Evolutionary conservation across 495 filamentous ascomycete genomes (phyloP).

Genomic region (Daldinia concentrica): DNA sequence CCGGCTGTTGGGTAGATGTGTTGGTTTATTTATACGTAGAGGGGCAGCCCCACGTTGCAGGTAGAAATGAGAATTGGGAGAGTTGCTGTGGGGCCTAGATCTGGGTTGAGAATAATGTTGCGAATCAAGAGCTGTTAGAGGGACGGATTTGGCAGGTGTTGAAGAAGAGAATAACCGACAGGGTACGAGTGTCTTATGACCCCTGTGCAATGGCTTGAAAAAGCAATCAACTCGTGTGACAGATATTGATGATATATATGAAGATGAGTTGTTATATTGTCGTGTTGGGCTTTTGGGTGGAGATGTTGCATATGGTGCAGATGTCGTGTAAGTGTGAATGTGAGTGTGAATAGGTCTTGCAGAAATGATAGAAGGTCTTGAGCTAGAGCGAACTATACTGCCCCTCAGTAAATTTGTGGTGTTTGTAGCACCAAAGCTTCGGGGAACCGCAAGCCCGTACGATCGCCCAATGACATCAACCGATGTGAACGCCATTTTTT

Average conservation of each 20-base stretch:
- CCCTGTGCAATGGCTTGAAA: constrained; percentile 23
- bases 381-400: not conserved
- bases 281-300: constrained; percentile 19
- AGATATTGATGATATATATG: constrained; percentile 12
- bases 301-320: constrained; percentile 8
- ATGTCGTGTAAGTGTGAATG: too few relatives aligned
- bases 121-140: constrained; percentile 18
- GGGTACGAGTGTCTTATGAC: constrained; percentile 29
- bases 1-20: constrained; percentile 18
- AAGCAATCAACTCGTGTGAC: constrained; percentile 26
- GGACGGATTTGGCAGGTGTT: constrained; percentile 46
- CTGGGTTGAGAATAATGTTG: constrained; percentile 36
- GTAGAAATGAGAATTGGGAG: constrained; percentile 3
- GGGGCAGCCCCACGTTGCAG: constrained; percentile 15
- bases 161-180: constrained; percentile 25
- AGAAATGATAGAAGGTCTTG: not conserved
- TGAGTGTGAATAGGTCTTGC: too few relatives aligned
- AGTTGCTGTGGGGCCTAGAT: constrained; percentile 31
- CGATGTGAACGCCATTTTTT: constrained; percentile 12
- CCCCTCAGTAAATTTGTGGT: constrained; percentile 27
- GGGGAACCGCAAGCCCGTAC: constrained; percentile 27
- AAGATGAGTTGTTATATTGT: constrained; percentile 19
- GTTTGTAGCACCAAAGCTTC: constrained; percentile 12
- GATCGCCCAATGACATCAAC: constrained; percentile 42
- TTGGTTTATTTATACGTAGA: constrained; percentile 22